phyloP scores from a whole-genome alignment of 495 filamentous ascomycete species.

The Penicillium pulvis region DNA sequence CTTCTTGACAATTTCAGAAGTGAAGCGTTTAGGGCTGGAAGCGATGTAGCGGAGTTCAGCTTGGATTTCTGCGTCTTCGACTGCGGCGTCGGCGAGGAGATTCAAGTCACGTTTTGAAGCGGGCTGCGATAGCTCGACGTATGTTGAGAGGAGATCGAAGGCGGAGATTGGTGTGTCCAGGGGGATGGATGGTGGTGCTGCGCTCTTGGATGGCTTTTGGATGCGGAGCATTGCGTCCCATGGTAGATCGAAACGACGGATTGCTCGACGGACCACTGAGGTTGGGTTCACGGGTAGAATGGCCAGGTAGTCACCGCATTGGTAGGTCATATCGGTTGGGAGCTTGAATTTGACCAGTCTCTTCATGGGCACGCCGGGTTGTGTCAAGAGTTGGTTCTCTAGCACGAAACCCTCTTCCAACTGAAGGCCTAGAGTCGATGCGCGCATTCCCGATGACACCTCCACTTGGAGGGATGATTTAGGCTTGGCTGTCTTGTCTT shows the following conservation, averaged over 20 bases:
- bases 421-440: slow-evolving; percentile 65
- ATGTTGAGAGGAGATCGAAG: slow-evolving; percentile 62
- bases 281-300: slow-evolving; percentile 69
- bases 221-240: slow-evolving; percentile 60
- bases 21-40: slow-evolving; percentile 44
- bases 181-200: slow-evolving; percentile 56
- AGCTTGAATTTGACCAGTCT: slow-evolving; percentile 67
- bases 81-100: slow-evolving; percentile 44
- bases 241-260: slow-evolving; percentile 56
- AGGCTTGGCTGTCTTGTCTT: slow-evolving; percentile 25
- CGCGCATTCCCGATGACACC: slow-evolving; percentile 57
- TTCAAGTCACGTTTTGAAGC: slow-evolving; percentile 59
- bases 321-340: slow-evolving; percentile 65
- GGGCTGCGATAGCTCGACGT: slow-evolving; percentile 72
- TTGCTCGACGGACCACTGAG: slow-evolving; percentile 55
- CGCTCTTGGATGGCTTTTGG: slow-evolving; percentile 35
- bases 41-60: slow-evolving; percentile 35
- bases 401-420: slow-evolving; percentile 64
- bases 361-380: slow-evolving; percentile 58
- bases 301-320: slow-evolving; percentile 75
- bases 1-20: slow-evolving; percentile 54
- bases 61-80: slow-evolving; percentile 28
- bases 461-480: slow-evolving; percentile 53
- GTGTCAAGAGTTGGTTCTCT: slow-evolving; percentile 55
- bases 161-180: slow-evolving; percentile 59